phyloP scores from a whole-genome alignment of 441 rosid genomes.

The Metrosideros polymorpha region DNA sequence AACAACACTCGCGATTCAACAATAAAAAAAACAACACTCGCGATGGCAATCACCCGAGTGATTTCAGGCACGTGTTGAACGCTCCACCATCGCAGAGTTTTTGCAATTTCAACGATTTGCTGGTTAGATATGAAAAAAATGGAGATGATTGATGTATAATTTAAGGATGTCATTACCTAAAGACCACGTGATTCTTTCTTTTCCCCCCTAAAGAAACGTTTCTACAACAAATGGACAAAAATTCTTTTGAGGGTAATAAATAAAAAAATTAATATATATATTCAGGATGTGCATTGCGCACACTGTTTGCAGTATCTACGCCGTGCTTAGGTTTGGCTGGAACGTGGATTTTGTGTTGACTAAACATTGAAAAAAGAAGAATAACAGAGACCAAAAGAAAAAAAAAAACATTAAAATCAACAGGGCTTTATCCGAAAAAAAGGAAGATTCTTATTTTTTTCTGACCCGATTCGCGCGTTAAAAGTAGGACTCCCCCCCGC shows the following conservation, averaged over 20 bases:
- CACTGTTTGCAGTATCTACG: not conserved
- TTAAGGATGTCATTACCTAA: not conserved
- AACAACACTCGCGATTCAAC: too few species aligned
- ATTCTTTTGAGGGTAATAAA: not conserved
- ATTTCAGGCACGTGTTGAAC: not conserved
- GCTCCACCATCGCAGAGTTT: fast-evolving
- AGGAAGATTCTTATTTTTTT: not conserved
- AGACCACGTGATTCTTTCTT: not conserved
- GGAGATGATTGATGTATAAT: not conserved
- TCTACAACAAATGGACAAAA: not conserved
- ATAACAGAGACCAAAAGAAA: too few species aligned
- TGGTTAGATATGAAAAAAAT: not conserved
- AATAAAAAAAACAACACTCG: not conserved
- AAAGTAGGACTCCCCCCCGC: not conserved
- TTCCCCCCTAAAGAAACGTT: not conserved
- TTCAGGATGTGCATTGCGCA: not conserved
- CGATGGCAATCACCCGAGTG: not conserved
- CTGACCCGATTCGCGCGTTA: not conserved
- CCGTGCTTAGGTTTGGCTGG: not conserved
- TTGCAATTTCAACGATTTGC: fast-evolving
- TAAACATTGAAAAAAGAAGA: too few species aligned
- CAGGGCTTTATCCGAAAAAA: too few species aligned
- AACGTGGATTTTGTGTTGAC: not conserved
- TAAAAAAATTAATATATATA: not conserved
- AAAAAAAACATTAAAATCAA: too few species aligned